Conservation (phyloP, 2,329 filamentous ascomycete species). For the Aspergillus alliaceus region DNA sequence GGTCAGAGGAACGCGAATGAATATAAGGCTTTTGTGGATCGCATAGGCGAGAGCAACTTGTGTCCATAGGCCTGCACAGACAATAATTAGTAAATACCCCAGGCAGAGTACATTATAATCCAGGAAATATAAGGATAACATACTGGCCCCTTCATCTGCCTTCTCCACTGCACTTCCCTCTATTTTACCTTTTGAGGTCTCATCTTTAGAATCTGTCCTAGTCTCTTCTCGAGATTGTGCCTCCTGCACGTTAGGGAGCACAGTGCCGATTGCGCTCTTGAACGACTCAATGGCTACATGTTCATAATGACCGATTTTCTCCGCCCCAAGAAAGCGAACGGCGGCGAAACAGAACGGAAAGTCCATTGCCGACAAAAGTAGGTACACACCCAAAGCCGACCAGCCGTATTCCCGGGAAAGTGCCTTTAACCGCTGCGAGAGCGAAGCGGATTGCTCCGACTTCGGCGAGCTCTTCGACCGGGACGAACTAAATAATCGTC, state of each 20-base stretch:
- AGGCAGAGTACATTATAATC: neutral
- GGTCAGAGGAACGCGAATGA: constrained; percentile 88
- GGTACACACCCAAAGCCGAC: constrained; percentile 88
- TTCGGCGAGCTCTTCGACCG: constrained; percentile 19
- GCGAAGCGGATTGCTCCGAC: constrained; percentile 44
- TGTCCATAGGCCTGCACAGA: constrained; percentile 65
- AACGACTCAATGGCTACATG: constrained; percentile 43
- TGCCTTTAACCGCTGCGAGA: constrained; percentile 74
- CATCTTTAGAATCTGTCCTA: constrained; percentile 47
- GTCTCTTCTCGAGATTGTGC: constrained; percentile 45
- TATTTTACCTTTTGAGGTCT: constrained; percentile 17
- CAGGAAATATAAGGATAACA: constrained; percentile 40
- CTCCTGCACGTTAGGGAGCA: constrained; percentile 39
- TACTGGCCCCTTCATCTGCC: constrained; percentile 71
- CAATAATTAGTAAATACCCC: neutral
- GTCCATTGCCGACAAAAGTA: constrained; percentile 78
- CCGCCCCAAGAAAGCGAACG: constrained; percentile 78
- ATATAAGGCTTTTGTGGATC: constrained; percentile 97
- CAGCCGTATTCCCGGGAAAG: constrained; percentile 92
- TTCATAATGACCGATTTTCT: constrained; percentile 69
- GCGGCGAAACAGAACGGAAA: constrained; percentile 94
- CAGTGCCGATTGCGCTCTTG: constrained; percentile 28
- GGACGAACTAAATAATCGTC: constrained; percentile 28
- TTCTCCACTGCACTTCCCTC: constrained; percentile 54
- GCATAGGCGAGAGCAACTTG: constrained; percentile 92